Evolutionary conservation across 371 early-diverging fungal genomes (phyloP), one percentile per base, ranked within the genome.

Genomic region (Mortierella sp.): DNA sequence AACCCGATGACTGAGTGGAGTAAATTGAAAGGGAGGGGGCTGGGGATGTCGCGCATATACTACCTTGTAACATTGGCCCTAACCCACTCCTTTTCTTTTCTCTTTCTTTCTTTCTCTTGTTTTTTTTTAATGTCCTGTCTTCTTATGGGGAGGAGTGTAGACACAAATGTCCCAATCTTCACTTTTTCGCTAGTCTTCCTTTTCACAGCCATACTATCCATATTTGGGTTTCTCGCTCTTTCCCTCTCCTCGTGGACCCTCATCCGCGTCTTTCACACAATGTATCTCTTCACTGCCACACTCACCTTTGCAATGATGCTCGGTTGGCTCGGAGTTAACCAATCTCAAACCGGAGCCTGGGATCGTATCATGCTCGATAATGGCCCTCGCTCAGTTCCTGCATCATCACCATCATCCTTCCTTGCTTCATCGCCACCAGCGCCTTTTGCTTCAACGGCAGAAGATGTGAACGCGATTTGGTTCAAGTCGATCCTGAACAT

Each of bases 301-400:
- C 48, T 82, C 26, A 82, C 75, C 5, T 78, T 70, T 16, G 48
- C 47, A 0, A 28, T 58, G 14, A 83, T 79, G 80, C 31, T 76
- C 10, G 42, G 50, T 1, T 83, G 80, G 80, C 73, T 83, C 28
- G 63, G 70, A 2, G 19, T 83, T 47, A 83, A 83, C 72, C 26
- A 48, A 34, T 1, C 21, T 26, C 79, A 76, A n/a, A 83, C 80
- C 8, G 83, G 83, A 7, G n/a, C 70, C 5, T 79, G 75, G 83
- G 76, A 79, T 44, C 76, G 60, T n/a, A 58, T 83, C 38, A 2
- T 42, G 21, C 68, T 68, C 24, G 68, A 68, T 21, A 16, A 50
- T 1, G 16, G 42, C 42, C 42, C 42, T 38, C 42, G 42, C 5
- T 38, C 42, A 1, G 42, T 5, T 38, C 42, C 42, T 38, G 42